Evolutionary conservation across 306 rosid genomes (phyloP).

Genomic region (Lupinus albus): DNA sequence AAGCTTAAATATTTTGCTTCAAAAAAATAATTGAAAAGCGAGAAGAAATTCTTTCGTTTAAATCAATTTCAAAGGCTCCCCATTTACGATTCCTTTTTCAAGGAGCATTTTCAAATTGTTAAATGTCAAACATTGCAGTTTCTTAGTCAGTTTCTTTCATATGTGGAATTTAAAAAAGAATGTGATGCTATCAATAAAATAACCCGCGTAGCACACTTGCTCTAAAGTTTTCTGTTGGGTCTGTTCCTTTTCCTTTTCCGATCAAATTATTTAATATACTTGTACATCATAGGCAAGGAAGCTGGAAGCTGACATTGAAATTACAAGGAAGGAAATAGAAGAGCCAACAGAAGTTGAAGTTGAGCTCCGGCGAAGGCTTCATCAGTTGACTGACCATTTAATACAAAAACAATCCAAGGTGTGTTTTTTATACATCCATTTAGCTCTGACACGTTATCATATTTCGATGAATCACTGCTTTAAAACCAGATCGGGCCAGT

Average conservation of each 20-base stretch:
- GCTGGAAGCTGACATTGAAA: constrained; percentile 74
- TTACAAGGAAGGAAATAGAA: constrained; percentile 84
- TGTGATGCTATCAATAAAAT: constrained; percentile 2
- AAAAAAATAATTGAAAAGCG: too few relatives aligned
- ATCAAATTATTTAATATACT: constrained; percentile 24
- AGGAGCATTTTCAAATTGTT: not conserved
- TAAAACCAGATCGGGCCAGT: constrained; percentile 17
- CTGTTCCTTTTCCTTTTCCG: constrained; percentile 4
- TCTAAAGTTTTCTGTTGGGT: constrained; percentile 18
- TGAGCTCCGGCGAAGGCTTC: constrained; percentile 87
- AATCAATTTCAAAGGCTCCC: constrained; percentile 16
- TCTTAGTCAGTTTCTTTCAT: not conserved
- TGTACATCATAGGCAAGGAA: constrained; percentile 64
- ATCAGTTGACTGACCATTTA: constrained; percentile 95
- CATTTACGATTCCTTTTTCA: not conserved
- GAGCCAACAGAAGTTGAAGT: constrained; percentile 87
- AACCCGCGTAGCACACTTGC: not conserved
- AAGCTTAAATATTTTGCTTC: too few relatives aligned
- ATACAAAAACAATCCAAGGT: constrained; percentile 97
- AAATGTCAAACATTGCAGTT: not conserved
- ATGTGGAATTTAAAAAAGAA: not conserved
- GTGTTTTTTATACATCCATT: constrained; percentile 36
- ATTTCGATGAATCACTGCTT: constrained; percentile 16
- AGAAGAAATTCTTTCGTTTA: not conserved
- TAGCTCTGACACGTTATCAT: constrained; percentile 16